A percentile compares a stretch with the other conserved stretches of the same genome.
Evolutionary conservation across 2,329 filamentous ascomycete species (phyloP).

Genomic region (Fusarium sp.): DNA sequence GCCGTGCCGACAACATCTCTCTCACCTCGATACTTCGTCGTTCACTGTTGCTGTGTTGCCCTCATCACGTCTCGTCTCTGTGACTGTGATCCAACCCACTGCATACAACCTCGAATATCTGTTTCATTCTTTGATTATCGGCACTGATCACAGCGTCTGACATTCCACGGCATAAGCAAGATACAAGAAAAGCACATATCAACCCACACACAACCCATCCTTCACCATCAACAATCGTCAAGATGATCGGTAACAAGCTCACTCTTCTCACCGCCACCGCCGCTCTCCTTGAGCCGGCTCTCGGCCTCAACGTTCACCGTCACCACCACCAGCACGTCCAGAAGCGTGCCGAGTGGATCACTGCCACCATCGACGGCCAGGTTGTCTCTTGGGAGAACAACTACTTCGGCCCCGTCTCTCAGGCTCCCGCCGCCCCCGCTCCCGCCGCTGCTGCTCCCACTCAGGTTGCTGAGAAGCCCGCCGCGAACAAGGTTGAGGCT

Average conservation of each 20-base stretch:
- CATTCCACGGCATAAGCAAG: conserved; percentile 10
- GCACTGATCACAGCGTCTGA: conserved; percentile 23
- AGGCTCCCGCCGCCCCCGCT: conserved; percentile 29
- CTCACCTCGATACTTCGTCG: conserved; percentile 32
- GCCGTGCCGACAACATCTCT: conserved; percentile 49
- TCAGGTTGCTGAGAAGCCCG: conserved; percentile 24
- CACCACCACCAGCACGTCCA: conserved; percentile 54
- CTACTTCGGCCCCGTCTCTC: conserved; percentile 53
- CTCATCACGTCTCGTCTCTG: conserved; percentile 14
- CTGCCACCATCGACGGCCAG: conserved; percentile 69
- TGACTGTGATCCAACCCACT: conserved; percentile 34
- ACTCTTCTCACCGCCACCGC: conserved; percentile 56
- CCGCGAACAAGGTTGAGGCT: conserved; percentile 12
- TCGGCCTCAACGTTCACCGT: conserved; percentile 55
- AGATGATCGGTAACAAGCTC: conserved; percentile 59
- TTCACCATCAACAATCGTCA: conserved; percentile 34
- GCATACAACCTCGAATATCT: conserved; percentile 17
- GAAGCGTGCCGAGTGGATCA: conserved; percentile 63
- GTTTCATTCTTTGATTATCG: conserved; percentile 29
- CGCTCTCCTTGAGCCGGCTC: conserved; percentile 57
- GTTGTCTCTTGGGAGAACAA: conserved; percentile 70
- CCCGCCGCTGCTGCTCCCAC: conserved; percentile 34
- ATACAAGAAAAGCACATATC: conserved; percentile 23
- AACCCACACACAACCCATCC: not conserved
- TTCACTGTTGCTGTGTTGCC: conserved; percentile 31